Evolutionary conservation across 371 early-diverging fungal species (phyloP), one percentile per base, ranked within the genome.

Genomic region (Actinomucor elegans): DNA sequence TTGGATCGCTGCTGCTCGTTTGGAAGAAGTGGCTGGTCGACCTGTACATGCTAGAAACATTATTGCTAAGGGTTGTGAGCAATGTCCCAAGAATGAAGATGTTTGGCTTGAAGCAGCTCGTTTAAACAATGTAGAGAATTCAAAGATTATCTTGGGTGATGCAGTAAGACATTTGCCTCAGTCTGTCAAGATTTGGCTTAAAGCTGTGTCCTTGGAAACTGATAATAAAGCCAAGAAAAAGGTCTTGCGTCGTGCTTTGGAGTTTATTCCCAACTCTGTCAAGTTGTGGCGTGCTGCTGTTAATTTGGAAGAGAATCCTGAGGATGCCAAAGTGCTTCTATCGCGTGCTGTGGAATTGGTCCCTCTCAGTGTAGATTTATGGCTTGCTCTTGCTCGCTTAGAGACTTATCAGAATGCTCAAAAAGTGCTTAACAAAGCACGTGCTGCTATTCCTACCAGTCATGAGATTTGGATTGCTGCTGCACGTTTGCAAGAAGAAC

Each of bases 1-100:
- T 33, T 98, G 99, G 98, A 96, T 97, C 66, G 97, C 97, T 2
- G 94, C 96, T 9, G 98, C 99, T 17, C 87, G 98, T 50, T 67
- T 97, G 36, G 99, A 98, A 67, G 97, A 98, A 64, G 86, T 90
- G 0, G 94, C 96, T 2, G 89, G 91, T 14, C 90, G 95, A 58
- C 66, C 85, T 37, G 79, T 81, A 3, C 86, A 88, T 17, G 99
- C 99, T 5, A 76, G 97, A 21, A 83, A 80, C 31, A 75, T 90
- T 15, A 94, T 97, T 57, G 86, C 91, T 10, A 86, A 94, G 61
- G 99, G 94, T 9, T 96, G 94, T 69, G 91, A 91, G 49, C 89
- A 92, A 69, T 98, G 99, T 61, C 91, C 97, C 4, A 89, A 87
- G 55, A 90, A 75, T 48, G 97, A 97, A 61, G 98, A 97, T 62